Evolutionary conservation across 1,284 basidiomycete species (phyloP), one percentile per base, ranked within the genome.

Genomic region (Rhodotorula glutinis): DNA sequence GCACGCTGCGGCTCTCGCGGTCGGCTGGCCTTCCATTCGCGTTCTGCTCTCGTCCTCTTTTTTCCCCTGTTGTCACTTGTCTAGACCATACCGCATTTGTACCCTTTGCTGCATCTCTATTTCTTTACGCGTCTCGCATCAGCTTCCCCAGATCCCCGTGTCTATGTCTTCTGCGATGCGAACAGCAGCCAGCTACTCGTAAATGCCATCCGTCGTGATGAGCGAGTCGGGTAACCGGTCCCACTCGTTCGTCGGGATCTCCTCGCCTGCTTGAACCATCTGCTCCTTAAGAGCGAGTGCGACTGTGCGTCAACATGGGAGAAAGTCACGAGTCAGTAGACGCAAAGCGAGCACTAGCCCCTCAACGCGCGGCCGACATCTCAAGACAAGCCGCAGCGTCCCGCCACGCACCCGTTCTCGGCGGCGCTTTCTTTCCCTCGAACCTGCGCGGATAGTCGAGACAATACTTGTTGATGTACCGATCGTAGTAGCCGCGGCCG

Each of bases 401-500:
- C n/a, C n/a, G n/a, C n/a, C 30, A 62, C 65, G 21, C 11, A 77
- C 67, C 62, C 16, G 65, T 67, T 13, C 44, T 38, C 19, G 67
- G 71, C 38, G 65, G 33, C 1, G 53, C 29, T 51, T 67, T 70
- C 2, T 5, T 25, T 16, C 43, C 43, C 27, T 30, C 40, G 29
- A 67, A 70, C 40, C 65, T 10, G 16, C 2, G 7, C 2, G 65
- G 63, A 41, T 70, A 70, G 19, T 60, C 63, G 8, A 60, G 14
- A 13, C 62, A 62, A 27, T 51, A 51, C 4, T 30, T 38, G 11
- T 57, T 63, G 49, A 70, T 63, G 52, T 69, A 69, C 3, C 79
- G 76, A 66, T 80, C 80, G 66, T 80, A 80, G 75, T 80, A 80
- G 1, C 80, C 80, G 53, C 79, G 74, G 25, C 80, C 80, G 62